Conservation (phyloP, 2,329 filamentous ascomycete species). For the Aspergillus transmontanensis region DNA sequence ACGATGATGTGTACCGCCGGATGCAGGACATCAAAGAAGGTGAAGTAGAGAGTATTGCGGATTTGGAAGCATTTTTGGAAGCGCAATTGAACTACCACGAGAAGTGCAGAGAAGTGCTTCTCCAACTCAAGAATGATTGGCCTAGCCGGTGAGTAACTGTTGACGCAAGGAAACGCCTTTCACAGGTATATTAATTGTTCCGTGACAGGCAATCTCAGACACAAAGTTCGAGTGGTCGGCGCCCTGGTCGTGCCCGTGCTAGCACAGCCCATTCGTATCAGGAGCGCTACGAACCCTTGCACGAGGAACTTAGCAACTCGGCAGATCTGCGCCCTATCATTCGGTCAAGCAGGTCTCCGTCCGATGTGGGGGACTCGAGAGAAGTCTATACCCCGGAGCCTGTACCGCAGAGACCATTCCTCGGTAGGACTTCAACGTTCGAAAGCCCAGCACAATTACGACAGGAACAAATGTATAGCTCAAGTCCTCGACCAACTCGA, state of each 20-base stretch:
- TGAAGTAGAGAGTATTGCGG: constrained; percentile 78
- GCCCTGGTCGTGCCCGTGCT: constrained; percentile 58
- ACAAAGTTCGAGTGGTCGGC: constrained; percentile 39
- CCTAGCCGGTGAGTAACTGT: constrained; percentile 52
- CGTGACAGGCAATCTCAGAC: constrained; percentile 27
- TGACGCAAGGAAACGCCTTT: neutral
- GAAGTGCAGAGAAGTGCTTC: constrained; percentile 80
- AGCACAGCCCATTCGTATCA: constrained; percentile 66
- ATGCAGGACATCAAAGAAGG: constrained; percentile 98
- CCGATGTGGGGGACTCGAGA: constrained; percentile 38
- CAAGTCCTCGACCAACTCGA: constrained; percentile 51
- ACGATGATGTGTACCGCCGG: constrained; percentile 83
- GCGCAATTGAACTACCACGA: constrained; percentile 91
- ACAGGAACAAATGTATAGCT: constrained; percentile 55
- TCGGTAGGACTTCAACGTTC: constrained; percentile 59
- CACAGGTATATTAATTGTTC: constrained; percentile 6
- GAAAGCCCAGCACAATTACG: constrained; percentile 58
- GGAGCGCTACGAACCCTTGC: constrained; percentile 59
- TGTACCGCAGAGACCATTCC: constrained; percentile 48
- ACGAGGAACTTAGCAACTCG: constrained; percentile 55
- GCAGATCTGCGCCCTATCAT: constrained; percentile 57
- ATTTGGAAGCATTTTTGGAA: constrained; percentile 80
- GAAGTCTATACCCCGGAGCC: constrained; percentile 47
- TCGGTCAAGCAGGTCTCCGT: constrained; percentile 47
- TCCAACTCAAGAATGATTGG: constrained; percentile 70